These are phyloP conservation scores for Magnolia kwangsiensis DNA, from an alignment of 164 flowering plant species.

Conservation along the genomic window DNA sequence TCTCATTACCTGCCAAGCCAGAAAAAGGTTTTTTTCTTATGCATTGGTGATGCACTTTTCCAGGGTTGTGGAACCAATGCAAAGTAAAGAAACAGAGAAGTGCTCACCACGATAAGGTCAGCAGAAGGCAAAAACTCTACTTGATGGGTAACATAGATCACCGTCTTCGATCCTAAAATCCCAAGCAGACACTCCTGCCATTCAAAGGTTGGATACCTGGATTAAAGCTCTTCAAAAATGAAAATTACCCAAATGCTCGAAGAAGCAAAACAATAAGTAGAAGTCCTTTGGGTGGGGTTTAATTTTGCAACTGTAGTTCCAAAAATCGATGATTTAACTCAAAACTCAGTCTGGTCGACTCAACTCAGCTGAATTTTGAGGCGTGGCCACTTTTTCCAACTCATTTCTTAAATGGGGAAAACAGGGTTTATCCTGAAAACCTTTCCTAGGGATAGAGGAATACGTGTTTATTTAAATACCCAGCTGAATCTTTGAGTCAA, in stretches of 20 bases:
- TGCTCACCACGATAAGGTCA: constrained; percentile 56
- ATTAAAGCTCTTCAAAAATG: background rate
- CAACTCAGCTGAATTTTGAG: background rate
- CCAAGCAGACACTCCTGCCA: constrained; percentile 62
- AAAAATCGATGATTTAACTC: background rate
- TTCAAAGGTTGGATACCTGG: background rate
- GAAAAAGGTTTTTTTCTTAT: background rate
- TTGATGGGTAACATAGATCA: constrained; percentile 74
- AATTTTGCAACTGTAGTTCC: background rate
- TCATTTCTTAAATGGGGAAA: too few relatives aligned
- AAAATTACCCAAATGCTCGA: background rate
- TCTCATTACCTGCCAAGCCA: constrained; percentile 55
- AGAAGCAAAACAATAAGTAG: background rate
- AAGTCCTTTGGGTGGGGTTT: background rate
- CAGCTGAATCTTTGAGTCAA: too few relatives aligned
- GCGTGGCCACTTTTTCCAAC: background rate
- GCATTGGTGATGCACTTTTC: background rate
- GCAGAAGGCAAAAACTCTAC: constrained; percentile 72
- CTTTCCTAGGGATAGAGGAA: too few relatives aligned
- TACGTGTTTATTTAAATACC: too few relatives aligned
- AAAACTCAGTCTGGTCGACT: background rate
- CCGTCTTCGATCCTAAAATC: constrained; percentile 52
- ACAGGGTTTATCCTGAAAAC: too few relatives aligned
- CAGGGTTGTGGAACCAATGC: background rate
- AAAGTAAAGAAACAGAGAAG: background rate